A percentile compares a stretch with the other conserved stretches of the same genome.
These are phyloP conservation scores for Erythrophleum fordii DNA, from an alignment of 306 rosid genomes.

Conservation along the genomic window DNA sequence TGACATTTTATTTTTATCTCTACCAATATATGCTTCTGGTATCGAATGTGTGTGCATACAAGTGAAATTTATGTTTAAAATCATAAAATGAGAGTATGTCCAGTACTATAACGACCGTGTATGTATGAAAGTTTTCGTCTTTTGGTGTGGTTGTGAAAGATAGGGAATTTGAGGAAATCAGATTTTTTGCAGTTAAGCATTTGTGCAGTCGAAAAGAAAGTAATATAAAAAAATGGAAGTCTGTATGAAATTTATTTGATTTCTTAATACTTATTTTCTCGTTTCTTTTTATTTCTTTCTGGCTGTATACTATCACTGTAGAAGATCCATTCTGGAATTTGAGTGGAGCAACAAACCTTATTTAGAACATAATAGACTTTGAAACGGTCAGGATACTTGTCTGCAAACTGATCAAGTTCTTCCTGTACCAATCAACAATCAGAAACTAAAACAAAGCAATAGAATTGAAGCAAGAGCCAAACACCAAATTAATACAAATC, in stretches of 20 bases:
- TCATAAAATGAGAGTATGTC: background rate
- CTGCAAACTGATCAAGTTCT: constrained; percentile 50
- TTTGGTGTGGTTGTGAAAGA: too few species aligned
- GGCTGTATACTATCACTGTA: too few species aligned
- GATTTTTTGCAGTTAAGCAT: too few species aligned
- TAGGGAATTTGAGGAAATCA: too few species aligned
- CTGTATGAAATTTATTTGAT: too few species aligned
- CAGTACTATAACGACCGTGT: background rate
- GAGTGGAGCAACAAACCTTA: constrained; percentile 44
- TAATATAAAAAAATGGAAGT: too few species aligned
- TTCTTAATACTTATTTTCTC: too few species aligned
- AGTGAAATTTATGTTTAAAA: background rate
- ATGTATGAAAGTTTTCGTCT: background rate
- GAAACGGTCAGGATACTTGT: constrained; percentile 40
- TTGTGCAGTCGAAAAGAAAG: too few species aligned
- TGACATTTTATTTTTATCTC: background rate
- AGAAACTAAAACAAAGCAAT: background rate
- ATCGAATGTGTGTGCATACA: background rate
- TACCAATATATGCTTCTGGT: background rate
- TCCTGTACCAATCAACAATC: constrained; percentile 37
- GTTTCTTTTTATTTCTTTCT: too few species aligned
- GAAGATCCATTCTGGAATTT: too few species aligned
- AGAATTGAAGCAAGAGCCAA: too few species aligned
- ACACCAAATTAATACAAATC: too few species aligned
- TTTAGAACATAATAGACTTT: constrained; percentile 50